Evolutionary conservation across 2,329 filamentous ascomycete genomes (phyloP).

Genomic region (Penicillium sp.): DNA sequence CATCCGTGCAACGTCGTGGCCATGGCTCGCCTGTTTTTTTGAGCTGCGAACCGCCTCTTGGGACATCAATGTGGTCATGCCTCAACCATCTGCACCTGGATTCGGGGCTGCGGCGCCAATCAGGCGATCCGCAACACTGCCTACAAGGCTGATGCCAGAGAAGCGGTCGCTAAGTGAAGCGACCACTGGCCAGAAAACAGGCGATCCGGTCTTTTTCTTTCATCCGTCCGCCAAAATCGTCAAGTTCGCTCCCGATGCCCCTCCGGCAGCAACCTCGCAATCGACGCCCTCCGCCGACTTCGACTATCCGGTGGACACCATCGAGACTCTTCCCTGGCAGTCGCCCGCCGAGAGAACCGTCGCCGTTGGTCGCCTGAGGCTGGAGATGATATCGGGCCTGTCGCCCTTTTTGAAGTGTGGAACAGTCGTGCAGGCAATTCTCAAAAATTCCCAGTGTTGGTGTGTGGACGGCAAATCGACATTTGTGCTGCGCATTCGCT

Average conservation of each 20-base stretch:
- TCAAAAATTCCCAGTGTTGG: conserved; percentile 91
- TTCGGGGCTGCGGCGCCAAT: conserved; percentile 20
- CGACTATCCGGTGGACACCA: conserved; percentile 48
- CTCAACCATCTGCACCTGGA: conserved; percentile 21
- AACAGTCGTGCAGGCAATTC: conserved; percentile 75
- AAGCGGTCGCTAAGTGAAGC: conserved; percentile 21
- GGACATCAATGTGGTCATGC: conserved; percentile 20
- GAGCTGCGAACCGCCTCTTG: not conserved
- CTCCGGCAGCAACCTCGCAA: conserved; percentile 36
- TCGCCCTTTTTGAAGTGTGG: conserved; percentile 86
- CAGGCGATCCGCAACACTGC: conserved; percentile 35
- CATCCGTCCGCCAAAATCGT: conserved; percentile 71
- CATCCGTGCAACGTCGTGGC: not conserved
- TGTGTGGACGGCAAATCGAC: conserved; percentile 79
- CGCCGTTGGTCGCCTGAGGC: conserved; percentile 73
- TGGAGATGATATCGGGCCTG: conserved; percentile 81
- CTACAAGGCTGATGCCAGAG: conserved; percentile 29
- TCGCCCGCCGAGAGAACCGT: conserved; percentile 77
- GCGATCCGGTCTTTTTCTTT: conserved; percentile 58
- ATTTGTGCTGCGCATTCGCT: conserved; percentile 81
- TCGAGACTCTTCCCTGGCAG: conserved; percentile 67
- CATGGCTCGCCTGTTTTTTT: not conserved
- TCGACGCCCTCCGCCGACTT: conserved; percentile 39
- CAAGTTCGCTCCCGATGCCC: conserved; percentile 52
- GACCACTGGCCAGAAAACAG: conserved; percentile 23